phyloP scores from a whole-genome alignment of 768 basidiomycete genomes.

The Auricularia heimuer region DNA sequence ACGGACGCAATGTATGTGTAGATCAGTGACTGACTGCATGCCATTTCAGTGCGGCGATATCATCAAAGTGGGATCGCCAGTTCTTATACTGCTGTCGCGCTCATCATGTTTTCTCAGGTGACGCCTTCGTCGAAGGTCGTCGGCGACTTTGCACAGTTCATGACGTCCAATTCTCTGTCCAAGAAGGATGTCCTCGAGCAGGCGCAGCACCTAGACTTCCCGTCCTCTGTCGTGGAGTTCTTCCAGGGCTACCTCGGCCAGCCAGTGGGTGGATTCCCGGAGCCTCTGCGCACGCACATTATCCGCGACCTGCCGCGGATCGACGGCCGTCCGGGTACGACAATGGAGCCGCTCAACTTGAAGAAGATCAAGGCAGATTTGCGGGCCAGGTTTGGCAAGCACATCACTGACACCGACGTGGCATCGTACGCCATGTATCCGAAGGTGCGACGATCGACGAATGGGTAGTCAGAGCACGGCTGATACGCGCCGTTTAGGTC shows the following conservation, averaged over 20 bases:
- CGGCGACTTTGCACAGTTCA: constrained; percentile 98
- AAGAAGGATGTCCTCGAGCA: constrained; percentile 79
- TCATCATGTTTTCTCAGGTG: constrained; percentile 37
- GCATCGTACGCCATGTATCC: constrained; percentile 98
- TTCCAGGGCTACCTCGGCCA: constrained; percentile 99
- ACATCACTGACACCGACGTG: constrained; percentile 89
- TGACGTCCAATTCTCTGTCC: constrained; percentile 88
- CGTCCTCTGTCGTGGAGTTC: constrained; percentile 93
- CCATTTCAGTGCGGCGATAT: constrained; percentile 81
- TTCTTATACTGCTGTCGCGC: not conserved
- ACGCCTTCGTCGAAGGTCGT: constrained; percentile 99
- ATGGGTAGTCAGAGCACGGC: not conserved
- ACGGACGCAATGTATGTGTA: not conserved
- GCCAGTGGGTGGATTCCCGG: constrained; percentile 97
- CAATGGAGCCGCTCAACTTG: constrained; percentile 85
- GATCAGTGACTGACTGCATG: constrained; percentile 1
- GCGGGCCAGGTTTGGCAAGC: constrained; percentile 88
- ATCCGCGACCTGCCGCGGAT: constrained; percentile 92
- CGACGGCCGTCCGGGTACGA: constrained; percentile 84
- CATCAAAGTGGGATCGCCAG: constrained; percentile 54
- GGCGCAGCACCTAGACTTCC: constrained; percentile 92
- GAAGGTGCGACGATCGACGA: constrained; percentile 45
- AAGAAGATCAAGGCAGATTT: constrained; percentile 92
- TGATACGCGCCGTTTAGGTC: constrained; percentile 39
- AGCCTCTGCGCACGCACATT: constrained; percentile 82